Conservation (phyloP, 2,329 filamentous ascomycete species). For the Mariannaea sp. region DNA sequence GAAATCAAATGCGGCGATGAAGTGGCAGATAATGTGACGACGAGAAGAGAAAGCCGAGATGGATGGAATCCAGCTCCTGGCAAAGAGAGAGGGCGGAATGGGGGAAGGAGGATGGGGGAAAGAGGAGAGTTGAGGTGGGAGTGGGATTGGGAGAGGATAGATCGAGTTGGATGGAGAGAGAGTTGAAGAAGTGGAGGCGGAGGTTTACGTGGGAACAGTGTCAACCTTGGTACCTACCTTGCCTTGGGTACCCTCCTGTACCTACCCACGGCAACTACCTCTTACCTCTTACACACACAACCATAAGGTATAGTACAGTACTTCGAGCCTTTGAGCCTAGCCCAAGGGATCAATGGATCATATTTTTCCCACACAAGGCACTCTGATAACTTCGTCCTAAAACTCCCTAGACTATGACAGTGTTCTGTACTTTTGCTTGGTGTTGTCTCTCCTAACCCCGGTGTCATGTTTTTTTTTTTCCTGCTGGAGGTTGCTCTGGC, state of each 20-base stretch:
- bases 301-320: background rate
- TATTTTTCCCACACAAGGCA: background rate
- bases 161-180: slow-evolving; percentile 35
- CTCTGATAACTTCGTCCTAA: no score
- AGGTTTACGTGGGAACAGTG: slow-evolving; percentile 21
- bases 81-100: slow-evolving; percentile 38
- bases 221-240: slow-evolving; percentile 6
- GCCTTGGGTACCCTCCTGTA: slow-evolving; percentile 16
- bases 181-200: slow-evolving; percentile 16
- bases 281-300: no score
- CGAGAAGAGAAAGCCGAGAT: slow-evolving; percentile 50
- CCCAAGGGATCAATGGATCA: slow-evolving; percentile 20
- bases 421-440: no score
- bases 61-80: slow-evolving; percentile 48
- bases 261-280: no score
- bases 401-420: no score
- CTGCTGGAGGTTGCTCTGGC: slow-evolving; percentile 5
- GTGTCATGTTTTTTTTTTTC: no score
- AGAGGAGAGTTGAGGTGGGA: slow-evolving; percentile 25
- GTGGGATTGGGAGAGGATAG: slow-evolving; percentile 28
- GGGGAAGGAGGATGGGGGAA: slow-evolving; percentile 30
- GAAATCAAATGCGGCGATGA: slow-evolving; percentile 43
- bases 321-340: no score
- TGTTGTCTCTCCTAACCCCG: no score
- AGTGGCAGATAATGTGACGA: slow-evolving; percentile 45